Conservation (phyloP, 441 rosid species). For the Kokia cookei region DNA sequence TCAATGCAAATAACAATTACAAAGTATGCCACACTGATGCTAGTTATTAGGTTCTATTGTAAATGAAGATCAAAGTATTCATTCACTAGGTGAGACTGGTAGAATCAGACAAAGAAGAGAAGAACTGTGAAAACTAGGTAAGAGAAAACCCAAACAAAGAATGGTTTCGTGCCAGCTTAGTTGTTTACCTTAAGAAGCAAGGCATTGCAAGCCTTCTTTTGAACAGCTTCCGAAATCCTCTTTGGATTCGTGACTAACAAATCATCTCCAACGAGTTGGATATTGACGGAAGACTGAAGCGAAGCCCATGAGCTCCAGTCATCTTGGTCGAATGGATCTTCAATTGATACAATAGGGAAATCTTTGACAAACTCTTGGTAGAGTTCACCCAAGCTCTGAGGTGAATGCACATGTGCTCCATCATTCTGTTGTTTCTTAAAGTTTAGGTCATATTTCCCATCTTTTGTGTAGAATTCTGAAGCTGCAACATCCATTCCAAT, state of each 20-base stretch:
- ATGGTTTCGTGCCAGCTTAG: background rate
- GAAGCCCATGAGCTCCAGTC: conserved; percentile 94
- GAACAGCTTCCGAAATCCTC: conserved; percentile 87
- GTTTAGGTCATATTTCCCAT: conserved; percentile 79
- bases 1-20: background rate
- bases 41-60: background rate
- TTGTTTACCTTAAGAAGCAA: conserved; percentile 68
- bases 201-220: conserved; percentile 81
- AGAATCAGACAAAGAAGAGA: background rate
- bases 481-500: conserved; percentile 99
- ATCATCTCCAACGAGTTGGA: conserved; percentile 92
- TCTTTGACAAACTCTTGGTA: conserved; percentile 78
- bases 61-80: background rate
- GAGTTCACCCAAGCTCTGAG: conserved; percentile 69
- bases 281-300: conserved; percentile 72
- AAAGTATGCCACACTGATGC: background rate
- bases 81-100: background rate
- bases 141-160: background rate
- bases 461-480: conserved; percentile 81
- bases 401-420: conserved; percentile 70
- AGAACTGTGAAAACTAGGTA: background rate
- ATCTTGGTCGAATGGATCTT: conserved; percentile 98
- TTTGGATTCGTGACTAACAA: conserved; percentile 92
- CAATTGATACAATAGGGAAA: conserved; percentile 85
- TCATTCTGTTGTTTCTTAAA: conserved; percentile 93